A percentile compares a stretch with the other conserved stretches of the same genome.
These are phyloP conservation scores for Pholiota molesta DNA, from an alignment of 768 basidiomycete genomes.

Conservation along the genomic window DNA sequence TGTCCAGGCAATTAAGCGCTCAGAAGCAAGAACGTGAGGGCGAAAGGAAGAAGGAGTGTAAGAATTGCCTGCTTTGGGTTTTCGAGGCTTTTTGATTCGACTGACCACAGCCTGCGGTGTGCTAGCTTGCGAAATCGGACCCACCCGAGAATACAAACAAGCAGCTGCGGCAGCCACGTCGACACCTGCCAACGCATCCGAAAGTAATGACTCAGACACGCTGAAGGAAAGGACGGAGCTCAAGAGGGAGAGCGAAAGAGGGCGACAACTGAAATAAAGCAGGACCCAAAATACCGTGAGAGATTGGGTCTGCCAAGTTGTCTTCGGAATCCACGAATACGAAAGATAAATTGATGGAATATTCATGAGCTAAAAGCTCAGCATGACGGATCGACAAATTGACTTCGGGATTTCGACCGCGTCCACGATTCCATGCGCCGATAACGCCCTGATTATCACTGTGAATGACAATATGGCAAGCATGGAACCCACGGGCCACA, in stretches of 20 bases:
- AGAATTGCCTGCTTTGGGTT: slow-evolving; percentile 3
- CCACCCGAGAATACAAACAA: too few species aligned
- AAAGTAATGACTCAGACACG: slow-evolving; percentile 8
- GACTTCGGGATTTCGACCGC: too few species aligned
- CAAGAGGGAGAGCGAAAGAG: too few species aligned
- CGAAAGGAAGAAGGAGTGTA: not conserved
- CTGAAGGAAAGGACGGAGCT: not conserved
- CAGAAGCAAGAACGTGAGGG: slow-evolving; percentile 12
- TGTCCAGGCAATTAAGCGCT: slow-evolving; percentile 11
- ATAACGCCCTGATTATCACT: too few species aligned
- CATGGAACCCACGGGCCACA: too few species aligned
- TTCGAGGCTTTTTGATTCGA: not conserved
- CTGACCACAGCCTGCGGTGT: too few species aligned
- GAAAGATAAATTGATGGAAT: not conserved
- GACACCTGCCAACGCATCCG: not conserved
- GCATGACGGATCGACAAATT: not conserved
- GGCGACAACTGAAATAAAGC: too few species aligned
- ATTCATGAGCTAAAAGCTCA: not conserved
- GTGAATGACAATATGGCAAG: too few species aligned
- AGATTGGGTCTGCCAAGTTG: not conserved
- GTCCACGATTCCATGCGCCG: too few species aligned
- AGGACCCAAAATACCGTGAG: not conserved
- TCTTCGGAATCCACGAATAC: not conserved
- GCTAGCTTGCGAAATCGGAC: too few species aligned
- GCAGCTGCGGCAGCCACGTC: too few species aligned